Base-by-base conservation (phyloP, 2,329 filamentous ascomycete genomes). In the Didymella pomorum region DNA sequence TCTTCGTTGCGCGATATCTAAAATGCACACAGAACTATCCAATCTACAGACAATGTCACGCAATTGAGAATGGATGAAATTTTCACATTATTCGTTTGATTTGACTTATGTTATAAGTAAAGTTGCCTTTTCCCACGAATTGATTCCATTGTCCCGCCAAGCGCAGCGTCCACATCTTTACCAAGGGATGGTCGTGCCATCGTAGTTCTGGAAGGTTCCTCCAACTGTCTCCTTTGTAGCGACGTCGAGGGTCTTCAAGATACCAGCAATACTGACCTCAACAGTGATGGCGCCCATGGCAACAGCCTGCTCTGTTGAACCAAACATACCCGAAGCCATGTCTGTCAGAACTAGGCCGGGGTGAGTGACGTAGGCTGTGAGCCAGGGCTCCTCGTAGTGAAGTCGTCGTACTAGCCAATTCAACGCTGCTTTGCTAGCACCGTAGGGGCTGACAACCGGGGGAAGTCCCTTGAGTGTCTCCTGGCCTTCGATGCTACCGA, bases 321-420 rank as follows among this genome's bases (percentile, higher is more conserved):
- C 16, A 7, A 49, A 26, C 46, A 39, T 16, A 9, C 21, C 21
- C 16, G 21, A 18, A 4, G 9, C 46, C 31, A 49, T 49, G 9
- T 49, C 46, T 16, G 46, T 49, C 46, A 49, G n/a, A n/a, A 49
- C 46, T 21, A 49, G 14, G 21, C 46, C 46, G 28, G 46, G 46
- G 25, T 49, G 46, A 8, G 33, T 49, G 21, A 49, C 46, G 9
- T 49, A 49, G 2, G 46, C 21, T 1, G 31, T 39, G 6, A 49
- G 10, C 46, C 46, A 49, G 7, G 46, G 10, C 46, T 49, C 46
- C 23, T 49, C 46, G 31, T 18, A 49, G 31, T 49, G 31, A 9
- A 49, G 16, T 16, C 46, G 46, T 37, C 46, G 46, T 6, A 49
- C 21, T 4, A 49, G 3, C 46, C 46, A 49, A 10, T 49, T 39